These are phyloP conservation scores for Verticillium nonalfalfae DNA, from an alignment of 2,329 filamentous ascomycete species.

Conservation along the genomic window DNA sequence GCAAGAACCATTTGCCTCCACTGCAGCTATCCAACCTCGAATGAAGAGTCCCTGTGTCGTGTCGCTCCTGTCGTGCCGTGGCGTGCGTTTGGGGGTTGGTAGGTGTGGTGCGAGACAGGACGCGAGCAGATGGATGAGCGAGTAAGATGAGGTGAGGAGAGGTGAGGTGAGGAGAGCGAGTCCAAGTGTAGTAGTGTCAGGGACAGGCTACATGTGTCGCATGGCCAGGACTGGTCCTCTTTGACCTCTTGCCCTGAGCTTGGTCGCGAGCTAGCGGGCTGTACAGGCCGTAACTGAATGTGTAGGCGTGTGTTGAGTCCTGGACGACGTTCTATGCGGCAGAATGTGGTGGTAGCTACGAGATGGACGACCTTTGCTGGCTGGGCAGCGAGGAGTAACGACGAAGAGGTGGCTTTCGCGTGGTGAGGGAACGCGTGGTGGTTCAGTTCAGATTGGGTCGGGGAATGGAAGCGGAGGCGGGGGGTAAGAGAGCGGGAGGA, in stretches of 20 bases:
- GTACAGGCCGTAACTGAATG: background rate
- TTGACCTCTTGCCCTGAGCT: background rate
- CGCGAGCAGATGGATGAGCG: background rate
- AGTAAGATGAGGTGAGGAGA: too few relatives aligned
- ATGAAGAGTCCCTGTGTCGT: background rate
- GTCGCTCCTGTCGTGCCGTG: background rate
- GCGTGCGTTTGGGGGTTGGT: constrained; percentile 1
- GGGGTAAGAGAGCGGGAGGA: background rate
- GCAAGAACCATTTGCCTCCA: constrained; percentile 3
- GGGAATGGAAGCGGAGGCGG: background rate
- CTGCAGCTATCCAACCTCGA: constrained; percentile 1
- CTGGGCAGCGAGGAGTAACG: background rate
- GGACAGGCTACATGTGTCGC: constrained; percentile 24
- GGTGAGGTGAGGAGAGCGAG: constrained; percentile 5
- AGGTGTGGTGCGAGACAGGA: background rate
- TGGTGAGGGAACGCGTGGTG: constrained; percentile 10
- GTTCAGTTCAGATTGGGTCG: constrained; percentile 1
- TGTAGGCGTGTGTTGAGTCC: constrained; percentile 2
- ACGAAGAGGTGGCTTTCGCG: constrained; percentile 6
- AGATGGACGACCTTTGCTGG: too few relatives aligned
- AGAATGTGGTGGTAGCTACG: background rate
- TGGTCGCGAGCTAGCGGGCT: background rate
- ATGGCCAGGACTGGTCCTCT: constrained; percentile 18
- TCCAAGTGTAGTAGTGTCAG: constrained; percentile 11
- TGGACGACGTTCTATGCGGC: background rate